These are phyloP conservation scores for Rhodotorula toruloides DNA, from an alignment of 768 basidiomycete species.

Conservation along the genomic window DNA sequence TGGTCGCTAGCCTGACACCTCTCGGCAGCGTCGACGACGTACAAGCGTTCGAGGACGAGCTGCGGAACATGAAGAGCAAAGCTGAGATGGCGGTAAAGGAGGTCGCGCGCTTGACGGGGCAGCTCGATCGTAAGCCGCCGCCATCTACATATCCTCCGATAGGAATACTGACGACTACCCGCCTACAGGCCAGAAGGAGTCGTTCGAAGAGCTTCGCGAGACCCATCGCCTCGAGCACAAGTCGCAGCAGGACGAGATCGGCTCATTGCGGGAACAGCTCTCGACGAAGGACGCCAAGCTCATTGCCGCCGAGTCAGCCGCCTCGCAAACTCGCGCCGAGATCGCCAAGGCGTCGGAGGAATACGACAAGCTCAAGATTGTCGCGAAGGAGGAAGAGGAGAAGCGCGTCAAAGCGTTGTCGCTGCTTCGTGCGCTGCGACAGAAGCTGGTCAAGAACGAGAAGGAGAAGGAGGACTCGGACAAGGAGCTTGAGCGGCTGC, in stretches of 20 bases:
- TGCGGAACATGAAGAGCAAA: slow-evolving; percentile 63
- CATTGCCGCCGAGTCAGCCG: slow-evolving; percentile 62
- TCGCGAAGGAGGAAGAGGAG: slow-evolving; percentile 91
- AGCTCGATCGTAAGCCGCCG: slow-evolving; percentile 61
- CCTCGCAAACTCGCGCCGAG: slow-evolving; percentile 55
- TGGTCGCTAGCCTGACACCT: slow-evolving; percentile 64
- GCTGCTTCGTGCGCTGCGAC: slow-evolving; percentile 86
- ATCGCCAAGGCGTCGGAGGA: slow-evolving; percentile 52
- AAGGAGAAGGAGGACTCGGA: slow-evolving; percentile 58
- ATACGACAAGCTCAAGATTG: slow-evolving; percentile 59
- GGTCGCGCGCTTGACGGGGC: slow-evolving; percentile 65
- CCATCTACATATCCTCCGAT: background rate
- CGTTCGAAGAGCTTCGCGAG: slow-evolving; percentile 75
- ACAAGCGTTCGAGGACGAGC: slow-evolving; percentile 65
- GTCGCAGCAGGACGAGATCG: slow-evolving; percentile 72
- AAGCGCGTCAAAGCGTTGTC: slow-evolving; percentile 91
- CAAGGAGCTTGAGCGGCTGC: slow-evolving; percentile 39
- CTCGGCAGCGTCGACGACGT: slow-evolving; percentile 62
- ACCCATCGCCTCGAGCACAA: slow-evolving; percentile 71
- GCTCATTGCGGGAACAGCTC: slow-evolving; percentile 61
- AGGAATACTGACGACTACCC: background rate
- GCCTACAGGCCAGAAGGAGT: slow-evolving; percentile 68
- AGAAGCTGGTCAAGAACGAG: slow-evolving; percentile 94
- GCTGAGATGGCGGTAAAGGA: slow-evolving; percentile 54
- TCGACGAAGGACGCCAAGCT: slow-evolving; percentile 64